Evolutionary conservation across 2,329 filamentous ascomycete species (phyloP).

Genomic region (Claviceps africana): DNA sequence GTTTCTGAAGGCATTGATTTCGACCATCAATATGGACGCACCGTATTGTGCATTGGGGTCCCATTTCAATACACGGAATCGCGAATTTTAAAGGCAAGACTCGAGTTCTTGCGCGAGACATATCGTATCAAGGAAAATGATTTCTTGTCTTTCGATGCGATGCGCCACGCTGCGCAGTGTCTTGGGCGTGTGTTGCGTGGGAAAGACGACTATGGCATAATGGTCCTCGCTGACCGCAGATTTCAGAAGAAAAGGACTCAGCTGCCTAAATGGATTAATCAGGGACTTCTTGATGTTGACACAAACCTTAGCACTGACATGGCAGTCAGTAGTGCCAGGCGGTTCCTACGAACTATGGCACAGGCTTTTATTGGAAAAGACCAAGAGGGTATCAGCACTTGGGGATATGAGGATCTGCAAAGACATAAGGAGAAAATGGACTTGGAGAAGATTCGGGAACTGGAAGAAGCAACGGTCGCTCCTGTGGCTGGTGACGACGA

Average conservation of each 20-base stretch:
- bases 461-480: conserved; percentile 29
- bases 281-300: conserved; percentile 72
- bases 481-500: conserved; percentile 28
- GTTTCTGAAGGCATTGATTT: conserved; percentile 98
- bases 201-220: conserved; percentile 99
- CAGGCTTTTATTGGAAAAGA: conserved; percentile 72
- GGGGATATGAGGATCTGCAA: conserved; percentile 69
- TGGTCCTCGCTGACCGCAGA: conserved; percentile 88
- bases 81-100: conserved; percentile 82
- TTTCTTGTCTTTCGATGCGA: conserved; percentile 95
- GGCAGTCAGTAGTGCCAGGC: conserved; percentile 77
- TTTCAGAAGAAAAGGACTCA: conserved; percentile 86
- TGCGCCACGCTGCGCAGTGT: conserved; percentile 97
- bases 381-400: conserved; percentile 86
- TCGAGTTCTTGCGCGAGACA: conserved; percentile 93
- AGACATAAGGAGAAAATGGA: conserved; percentile 64
- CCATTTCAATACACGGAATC: conserved; percentile 99
- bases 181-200: conserved; percentile 85
- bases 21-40: conserved; percentile 93
- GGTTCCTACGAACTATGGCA: conserved; percentile 82
- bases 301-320: conserved; percentile 91
- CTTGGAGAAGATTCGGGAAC: conserved; percentile 49
- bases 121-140: conserved; percentile 96
- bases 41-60: conserved; percentile 90
- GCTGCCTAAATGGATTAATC: conserved; percentile 92